Evolutionary conservation across 139 green algal genomes (phyloP), one percentile per base, ranked within the genome.

Genomic region (Chloropicon primus): DNA sequence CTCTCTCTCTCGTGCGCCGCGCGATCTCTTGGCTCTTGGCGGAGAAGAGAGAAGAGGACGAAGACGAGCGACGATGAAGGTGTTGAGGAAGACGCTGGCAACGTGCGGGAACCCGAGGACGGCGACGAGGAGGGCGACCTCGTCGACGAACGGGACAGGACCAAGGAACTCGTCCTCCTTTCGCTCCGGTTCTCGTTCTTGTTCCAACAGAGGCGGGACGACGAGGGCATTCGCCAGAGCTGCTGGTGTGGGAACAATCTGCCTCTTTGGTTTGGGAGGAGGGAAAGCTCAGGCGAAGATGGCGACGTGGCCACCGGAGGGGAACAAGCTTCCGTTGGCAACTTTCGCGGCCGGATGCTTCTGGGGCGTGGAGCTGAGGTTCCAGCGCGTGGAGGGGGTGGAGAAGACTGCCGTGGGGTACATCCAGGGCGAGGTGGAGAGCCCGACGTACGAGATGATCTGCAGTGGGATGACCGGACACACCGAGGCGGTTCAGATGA

Each of bases 401-500:
- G 41, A 73, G 2, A 71, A 75, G 23, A 83, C 82, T 22, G 71
- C 73, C 21, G 78, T 83, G 10, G 82, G 82, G 2, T 85, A 85
- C 78, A 28, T 41, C 72, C 28, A 22, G 1, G 82, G 82, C 26
- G 21, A 79, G 27, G 77, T 76, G n/a, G n/a, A 74, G 25, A 78
- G 79, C 72, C 78, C 78, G n/a, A 82, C 79, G 77, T 86, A 86
- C 73, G 77, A 82, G 74, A 74, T 83, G 28, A 76, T 86, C 28
- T 86, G 79, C 79, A 73, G 23, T 24, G 79, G 79, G 10, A 26
- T 21, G 25, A 86, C 82, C 0, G 82, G 79, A 3, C 82, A 86
- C 79, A 82, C 80, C 24, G 77, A 79, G 80, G 74, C 74, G 10
- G 24, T 78, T 5, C 74, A 78, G 25, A 25, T 78, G 74, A 78